Conservation (phyloP, 2,329 filamentous ascomycete species). For the Diaporthe humulicola region DNA sequence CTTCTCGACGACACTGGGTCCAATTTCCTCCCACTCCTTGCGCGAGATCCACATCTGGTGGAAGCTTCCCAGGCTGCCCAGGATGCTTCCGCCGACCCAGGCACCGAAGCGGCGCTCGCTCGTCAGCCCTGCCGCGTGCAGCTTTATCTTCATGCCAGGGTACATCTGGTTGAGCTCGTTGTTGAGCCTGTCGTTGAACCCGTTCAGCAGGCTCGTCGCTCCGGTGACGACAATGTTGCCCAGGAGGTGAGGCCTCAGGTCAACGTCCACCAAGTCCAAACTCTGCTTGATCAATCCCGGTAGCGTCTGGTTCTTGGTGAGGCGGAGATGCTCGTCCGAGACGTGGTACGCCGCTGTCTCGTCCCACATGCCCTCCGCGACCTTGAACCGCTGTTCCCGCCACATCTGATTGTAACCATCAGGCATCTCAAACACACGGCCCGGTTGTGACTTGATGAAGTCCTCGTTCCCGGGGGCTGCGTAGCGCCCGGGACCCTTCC, state of each 20-base stretch:
- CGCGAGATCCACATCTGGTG: conserved; percentile 99
- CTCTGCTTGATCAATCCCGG: conserved; percentile 84
- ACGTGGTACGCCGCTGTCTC: conserved; percentile 76
- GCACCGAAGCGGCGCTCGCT: conserved; percentile 92
- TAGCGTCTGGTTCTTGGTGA: conserved; percentile 82
- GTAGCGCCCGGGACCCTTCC: conserved; percentile 83
- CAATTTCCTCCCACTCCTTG: conserved; percentile 98
- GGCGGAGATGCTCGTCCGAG: conserved; percentile 55
- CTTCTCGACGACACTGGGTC: conserved; percentile 91
- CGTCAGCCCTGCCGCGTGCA: conserved; percentile 87
- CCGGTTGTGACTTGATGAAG: conserved; percentile 77
- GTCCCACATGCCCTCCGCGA: conserved; percentile 92
- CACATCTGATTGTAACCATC: conserved; percentile 98
- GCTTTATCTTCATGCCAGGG: conserved; percentile 87
- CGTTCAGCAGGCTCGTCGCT: conserved; percentile 87
- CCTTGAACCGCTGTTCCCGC: conserved; percentile 86
- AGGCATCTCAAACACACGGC: conserved; percentile 95
- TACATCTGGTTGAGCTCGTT: conserved; percentile 85
- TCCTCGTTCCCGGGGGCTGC: conserved; percentile 79
- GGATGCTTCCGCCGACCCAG: conserved; percentile 97
- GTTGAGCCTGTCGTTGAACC: conserved; percentile 91
- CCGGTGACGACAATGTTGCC: conserved; percentile 94
- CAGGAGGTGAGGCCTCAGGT: conserved; percentile 85
- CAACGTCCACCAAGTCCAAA: conserved; percentile 86
- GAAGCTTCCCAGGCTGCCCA: conserved; percentile 95